These are phyloP conservation scores for Mimosa pudica DNA, from an alignment of 306 rosid species.

Conservation along the genomic window DNA sequence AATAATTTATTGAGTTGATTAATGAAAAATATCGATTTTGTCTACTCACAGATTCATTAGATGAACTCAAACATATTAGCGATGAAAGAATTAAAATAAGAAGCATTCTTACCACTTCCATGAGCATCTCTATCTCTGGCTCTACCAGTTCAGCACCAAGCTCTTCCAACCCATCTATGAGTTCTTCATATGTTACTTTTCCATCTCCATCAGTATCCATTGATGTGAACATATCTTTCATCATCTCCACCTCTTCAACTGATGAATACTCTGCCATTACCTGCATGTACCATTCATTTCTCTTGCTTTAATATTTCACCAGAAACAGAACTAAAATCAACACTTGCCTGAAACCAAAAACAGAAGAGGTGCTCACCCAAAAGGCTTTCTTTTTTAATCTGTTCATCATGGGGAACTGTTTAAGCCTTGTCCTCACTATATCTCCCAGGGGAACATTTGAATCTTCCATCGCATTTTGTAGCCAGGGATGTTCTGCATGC, in stretches of 20 bases:
- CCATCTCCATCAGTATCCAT: conserved; percentile 94
- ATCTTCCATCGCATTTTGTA: conserved; percentile 88
- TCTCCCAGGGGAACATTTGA: conserved; percentile 93
- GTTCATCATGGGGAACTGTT: conserved; percentile 92
- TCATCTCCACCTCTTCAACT: conserved; percentile 91
- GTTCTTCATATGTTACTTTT: conserved; percentile 78
- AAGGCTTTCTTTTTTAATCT: conserved; percentile 95
- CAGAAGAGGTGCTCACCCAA: conserved; percentile 59
- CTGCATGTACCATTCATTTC: conserved; percentile 51
- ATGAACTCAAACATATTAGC: background rate
- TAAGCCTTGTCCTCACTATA: conserved; percentile 89
- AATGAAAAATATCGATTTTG: too few species aligned
- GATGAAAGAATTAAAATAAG: conserved; percentile 7
- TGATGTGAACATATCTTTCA: conserved; percentile 85
- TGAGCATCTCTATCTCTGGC: conserved; percentile 94
- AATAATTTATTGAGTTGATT: too few species aligned
- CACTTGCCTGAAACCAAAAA: conserved; percentile 21
- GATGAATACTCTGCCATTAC: conserved; percentile 93
- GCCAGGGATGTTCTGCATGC: conserved; percentile 84
- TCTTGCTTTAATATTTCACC: conserved; percentile 20
- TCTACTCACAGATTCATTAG: background rate
- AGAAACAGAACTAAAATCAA: conserved; percentile 29
- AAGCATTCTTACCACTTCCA: conserved; percentile 81
- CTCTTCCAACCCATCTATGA: conserved; percentile 75
- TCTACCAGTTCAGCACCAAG: conserved; percentile 96